These are phyloP conservation scores for Raphanus hybrid DNA, from an alignment of 441 rosid genomes.

Conservation along the genomic window DNA sequence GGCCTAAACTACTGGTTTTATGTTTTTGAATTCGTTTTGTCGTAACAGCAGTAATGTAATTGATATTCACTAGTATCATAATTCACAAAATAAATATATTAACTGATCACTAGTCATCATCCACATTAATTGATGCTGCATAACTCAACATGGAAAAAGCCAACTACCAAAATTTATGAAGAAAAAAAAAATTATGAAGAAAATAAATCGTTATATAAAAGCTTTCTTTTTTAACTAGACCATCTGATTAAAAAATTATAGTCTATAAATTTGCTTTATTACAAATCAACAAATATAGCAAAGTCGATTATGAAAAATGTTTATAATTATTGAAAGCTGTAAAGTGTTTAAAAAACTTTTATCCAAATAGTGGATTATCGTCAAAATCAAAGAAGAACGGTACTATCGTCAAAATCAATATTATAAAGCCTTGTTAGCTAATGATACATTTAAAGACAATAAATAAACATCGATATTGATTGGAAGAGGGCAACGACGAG, in stretches of 20 bases:
- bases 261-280: not conserved
- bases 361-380: not conserved
- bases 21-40: not conserved
- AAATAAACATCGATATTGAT: not conserved
- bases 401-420: not conserved
- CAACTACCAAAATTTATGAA: slow-evolving; percentile 17
- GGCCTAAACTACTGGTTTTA: not conserved
- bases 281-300: not conserved
- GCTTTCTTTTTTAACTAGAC: not conserved
- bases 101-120: slow-evolving; percentile 9
- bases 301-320: not conserved
- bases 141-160: slow-evolving; percentile 20
- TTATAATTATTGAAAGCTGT: not conserved
- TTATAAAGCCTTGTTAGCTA: not conserved
- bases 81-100: slow-evolving; percentile 4
- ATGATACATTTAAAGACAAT: not conserved
- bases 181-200: not conserved
- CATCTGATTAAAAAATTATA: not conserved
- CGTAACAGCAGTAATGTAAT: slow-evolving; percentile 1
- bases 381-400: not conserved
- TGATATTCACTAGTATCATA: slow-evolving; percentile 16
- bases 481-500: slow-evolving; percentile 16
- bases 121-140: slow-evolving; percentile 1
- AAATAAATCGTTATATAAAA: not conserved
- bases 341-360: not conserved